Evolutionary conservation across 257 asterid species (phyloP).

Genomic region (Forsythia suspensa): DNA sequence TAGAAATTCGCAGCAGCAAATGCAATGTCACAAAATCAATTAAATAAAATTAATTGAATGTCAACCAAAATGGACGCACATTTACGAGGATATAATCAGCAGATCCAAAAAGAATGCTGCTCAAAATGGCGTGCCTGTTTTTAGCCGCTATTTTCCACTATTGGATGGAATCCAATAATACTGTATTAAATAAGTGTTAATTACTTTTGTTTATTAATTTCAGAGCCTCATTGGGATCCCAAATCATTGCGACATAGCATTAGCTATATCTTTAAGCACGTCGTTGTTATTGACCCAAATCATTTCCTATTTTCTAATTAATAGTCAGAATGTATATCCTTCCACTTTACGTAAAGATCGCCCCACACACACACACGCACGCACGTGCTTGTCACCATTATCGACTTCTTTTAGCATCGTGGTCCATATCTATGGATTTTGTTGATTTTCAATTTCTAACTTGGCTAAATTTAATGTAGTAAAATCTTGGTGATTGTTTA

Average conservation of each 20-base stretch:
- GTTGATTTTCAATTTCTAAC: background rate
- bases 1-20: background rate
- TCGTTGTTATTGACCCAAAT: slow-evolving; percentile 6
- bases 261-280: background rate
- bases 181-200: no score
- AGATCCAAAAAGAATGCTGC: slow-evolving; percentile 12
- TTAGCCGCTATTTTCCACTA: slow-evolving; percentile 16
- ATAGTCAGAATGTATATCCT: background rate
- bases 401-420: background rate
- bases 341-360: background rate
- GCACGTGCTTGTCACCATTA: background rate
- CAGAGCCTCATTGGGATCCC: slow-evolving; percentile 28
- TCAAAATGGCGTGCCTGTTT: background rate
- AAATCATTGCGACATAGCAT: slow-evolving; percentile 5
- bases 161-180: background rate
- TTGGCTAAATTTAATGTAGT: no score
- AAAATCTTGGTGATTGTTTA: no score
- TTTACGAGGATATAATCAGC: background rate
- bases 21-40: background rate
- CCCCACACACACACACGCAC: background rate
- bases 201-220: slow-evolving; percentile 1
- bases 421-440: background rate
- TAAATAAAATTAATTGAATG: background rate
- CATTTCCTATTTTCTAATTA: background rate
- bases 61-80: background rate